Base-by-base conservation (phyloP, 2,329 filamentous ascomycete genomes). In the Pseudogymnoascus sp. region DNA sequence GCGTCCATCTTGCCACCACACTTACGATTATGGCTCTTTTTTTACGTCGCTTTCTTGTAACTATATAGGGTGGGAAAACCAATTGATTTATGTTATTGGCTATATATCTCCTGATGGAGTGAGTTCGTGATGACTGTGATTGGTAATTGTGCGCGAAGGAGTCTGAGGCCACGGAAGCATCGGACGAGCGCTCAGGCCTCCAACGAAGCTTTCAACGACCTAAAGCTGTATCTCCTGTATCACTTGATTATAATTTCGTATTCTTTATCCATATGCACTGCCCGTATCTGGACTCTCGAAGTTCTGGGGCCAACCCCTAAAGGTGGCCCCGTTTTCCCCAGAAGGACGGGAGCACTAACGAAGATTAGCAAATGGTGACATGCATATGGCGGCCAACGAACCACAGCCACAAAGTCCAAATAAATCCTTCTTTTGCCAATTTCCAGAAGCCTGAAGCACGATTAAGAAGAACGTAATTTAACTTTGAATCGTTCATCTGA, bases 11-110 rank as follows among this genome's bases (percentile, higher is more conserved):
- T 49, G 28, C 43, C 43, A 49, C 23, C 21, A 49, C 62, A 62
- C 56, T 68, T 62, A 68, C 63, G 67, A 68, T 68, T 65, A 67
- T 68, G 65, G 66, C 68, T 67, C 68, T 69, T 68, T 66, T 69
- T 68, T 64, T 61, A 65, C 71, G 43, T 49, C 12, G n/a, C 43
- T 49, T 49, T 49, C 43, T 49, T 49, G 43, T 49, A 49, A 49
- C 43, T 49, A 49, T 49, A 49, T 49, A 49, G 43, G 43, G 43
- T 49, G 43, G 43, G 43, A 49, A 49, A 28, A 49, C 23, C 14
- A 49, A 28, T 49, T 49, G 43, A 49, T 49, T 49, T 49, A 49
- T 28, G 43, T 28, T 28, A 49, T 16, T 49, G 23, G 43, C 43
- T 49, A 49, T 1, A 49, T 28, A 49, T 49, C 3, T 28, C 43